These are phyloP conservation scores for Polysphondylium violaceum DNA, from an alignment of 78 protist species.

Conservation along the genomic window DNA sequence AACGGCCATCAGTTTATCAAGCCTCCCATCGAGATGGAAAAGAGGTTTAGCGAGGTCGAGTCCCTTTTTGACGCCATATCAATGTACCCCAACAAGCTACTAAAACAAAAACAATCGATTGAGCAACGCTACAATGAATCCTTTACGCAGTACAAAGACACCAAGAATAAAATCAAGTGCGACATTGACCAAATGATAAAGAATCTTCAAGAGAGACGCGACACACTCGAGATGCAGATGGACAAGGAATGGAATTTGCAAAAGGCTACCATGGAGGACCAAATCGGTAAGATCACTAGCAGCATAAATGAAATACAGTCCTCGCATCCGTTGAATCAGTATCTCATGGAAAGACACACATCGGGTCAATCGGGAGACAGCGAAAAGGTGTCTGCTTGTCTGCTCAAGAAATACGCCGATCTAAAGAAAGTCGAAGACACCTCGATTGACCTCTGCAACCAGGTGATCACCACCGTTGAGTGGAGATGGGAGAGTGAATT, in stretches of 20 bases:
- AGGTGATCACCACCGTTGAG: constrained; percentile 28
- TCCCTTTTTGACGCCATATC: neutral
- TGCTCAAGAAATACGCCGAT: constrained; percentile 15
- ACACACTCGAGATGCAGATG: neutral
- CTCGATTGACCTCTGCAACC: constrained; percentile 24
- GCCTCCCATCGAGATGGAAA: constrained; percentile 22
- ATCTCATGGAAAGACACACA: neutral
- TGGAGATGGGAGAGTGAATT: constrained; percentile 79
- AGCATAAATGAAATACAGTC: constrained; percentile 1
- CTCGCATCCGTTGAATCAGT: neutral
- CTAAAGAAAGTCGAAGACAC: constrained; percentile 18
- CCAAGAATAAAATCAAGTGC: constrained; percentile 10
- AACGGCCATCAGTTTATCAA: constrained; percentile 27
- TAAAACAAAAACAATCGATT: constrained; percentile 29
- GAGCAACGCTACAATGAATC: constrained; percentile 36
- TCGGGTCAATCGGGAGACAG: neutral
- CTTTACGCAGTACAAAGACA: constrained; percentile 2
- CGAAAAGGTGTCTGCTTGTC: neutral
- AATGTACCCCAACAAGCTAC: constrained; percentile 8
- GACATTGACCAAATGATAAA: constrained; percentile 66
- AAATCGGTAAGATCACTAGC: neutral
- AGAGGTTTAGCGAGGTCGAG: constrained; percentile 42
- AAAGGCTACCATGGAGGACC: neutral
- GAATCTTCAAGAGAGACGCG: constrained; percentile 22
- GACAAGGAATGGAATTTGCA: constrained; percentile 63